Evolutionary conservation across 371 early-diverging fungal genomes (phyloP).

Genomic region (Rhizopus sp.): DNA sequence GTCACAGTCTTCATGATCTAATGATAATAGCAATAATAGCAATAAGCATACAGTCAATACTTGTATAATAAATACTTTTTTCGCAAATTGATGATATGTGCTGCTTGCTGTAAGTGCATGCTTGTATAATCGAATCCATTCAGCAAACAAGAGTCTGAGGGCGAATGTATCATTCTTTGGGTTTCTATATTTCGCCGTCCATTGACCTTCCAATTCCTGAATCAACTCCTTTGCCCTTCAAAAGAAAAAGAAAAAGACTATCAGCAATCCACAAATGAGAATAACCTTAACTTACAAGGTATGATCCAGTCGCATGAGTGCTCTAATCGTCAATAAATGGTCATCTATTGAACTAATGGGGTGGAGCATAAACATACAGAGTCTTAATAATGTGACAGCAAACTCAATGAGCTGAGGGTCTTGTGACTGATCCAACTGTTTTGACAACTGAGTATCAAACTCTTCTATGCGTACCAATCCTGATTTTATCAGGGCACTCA

Average conservation of each 20-base stretch:
- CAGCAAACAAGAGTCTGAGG: slow-evolving; percentile 62
- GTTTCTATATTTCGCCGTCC: slow-evolving; percentile 19
- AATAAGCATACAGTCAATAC: too few species aligned
- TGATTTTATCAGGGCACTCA: slow-evolving; percentile 76
- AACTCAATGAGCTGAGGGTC: slow-evolving; percentile 68
- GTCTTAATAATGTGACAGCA: slow-evolving; percentile 69
- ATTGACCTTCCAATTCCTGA: slow-evolving; percentile 28
- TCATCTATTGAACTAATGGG: slow-evolving; percentile 66
- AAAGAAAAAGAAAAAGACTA: slow-evolving; percentile 11
- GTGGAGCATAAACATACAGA: slow-evolving; percentile 62
- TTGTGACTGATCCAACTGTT: slow-evolving; percentile 67
- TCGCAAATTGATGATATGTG: slow-evolving; percentile 51
- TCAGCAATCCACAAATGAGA: neutral
- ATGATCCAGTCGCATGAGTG: slow-evolving; percentile 57
- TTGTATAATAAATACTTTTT: slow-evolving; percentile 3
- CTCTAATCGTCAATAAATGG: slow-evolving; percentile 72
- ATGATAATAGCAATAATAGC: neutral
- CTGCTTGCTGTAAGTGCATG: slow-evolving; percentile 76
- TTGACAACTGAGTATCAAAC: slow-evolving; percentile 84
- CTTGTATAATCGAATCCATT: slow-evolving; percentile 87
- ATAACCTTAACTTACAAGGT: slow-evolving; percentile 42
- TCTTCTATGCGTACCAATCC: slow-evolving; percentile 76
- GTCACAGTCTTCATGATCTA: slow-evolving; percentile 22
- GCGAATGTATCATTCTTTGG: slow-evolving; percentile 20
- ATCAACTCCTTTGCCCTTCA: slow-evolving; percentile 32